Conservation (phyloP, 2,329 filamentous ascomycete species). For the Setomelanomma holmii region DNA sequence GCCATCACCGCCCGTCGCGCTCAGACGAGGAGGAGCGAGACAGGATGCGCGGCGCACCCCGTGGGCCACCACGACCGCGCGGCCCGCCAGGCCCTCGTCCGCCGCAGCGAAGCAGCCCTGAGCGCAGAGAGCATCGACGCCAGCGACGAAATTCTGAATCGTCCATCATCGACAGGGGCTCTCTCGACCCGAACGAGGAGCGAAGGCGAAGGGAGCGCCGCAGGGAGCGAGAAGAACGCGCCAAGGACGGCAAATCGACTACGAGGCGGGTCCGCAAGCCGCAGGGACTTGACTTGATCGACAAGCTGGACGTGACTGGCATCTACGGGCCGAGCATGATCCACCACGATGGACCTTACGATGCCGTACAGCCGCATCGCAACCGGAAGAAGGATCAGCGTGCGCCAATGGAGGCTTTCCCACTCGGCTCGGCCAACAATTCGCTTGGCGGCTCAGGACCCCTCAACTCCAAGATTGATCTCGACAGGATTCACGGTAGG, state of each 20-base stretch:
- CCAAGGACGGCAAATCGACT: constrained; percentile 49
- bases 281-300: constrained; percentile 81
- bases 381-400: constrained; percentile 83
- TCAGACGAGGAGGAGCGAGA: constrained; percentile 67
- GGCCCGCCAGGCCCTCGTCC: constrained; percentile 49
- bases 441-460: constrained; percentile 87
- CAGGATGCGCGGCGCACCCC: constrained; percentile 47
- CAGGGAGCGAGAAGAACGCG: constrained; percentile 58
- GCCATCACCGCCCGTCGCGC: constrained; percentile 66
- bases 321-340: constrained; percentile 95
- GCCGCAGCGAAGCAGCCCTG: constrained; percentile 42
- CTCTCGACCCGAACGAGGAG: constrained; percentile 67
- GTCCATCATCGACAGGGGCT: constrained; percentile 70
- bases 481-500: constrained; percentile 85
- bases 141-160: constrained; percentile 81
- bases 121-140: constrained; percentile 57
- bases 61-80: constrained; percentile 44
- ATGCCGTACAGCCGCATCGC: constrained; percentile 92
- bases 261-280: constrained; percentile 49
- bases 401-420: constrained; percentile 96
- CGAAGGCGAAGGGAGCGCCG: constrained; percentile 59
- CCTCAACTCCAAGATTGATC: constrained; percentile 79
- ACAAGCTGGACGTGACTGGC: constrained; percentile 94
- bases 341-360: constrained; percentile 96
- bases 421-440: constrained; percentile 91